Conservation (phyloP, 129 eudicot genomes). For the Flaveria ramosissima region DNA sequence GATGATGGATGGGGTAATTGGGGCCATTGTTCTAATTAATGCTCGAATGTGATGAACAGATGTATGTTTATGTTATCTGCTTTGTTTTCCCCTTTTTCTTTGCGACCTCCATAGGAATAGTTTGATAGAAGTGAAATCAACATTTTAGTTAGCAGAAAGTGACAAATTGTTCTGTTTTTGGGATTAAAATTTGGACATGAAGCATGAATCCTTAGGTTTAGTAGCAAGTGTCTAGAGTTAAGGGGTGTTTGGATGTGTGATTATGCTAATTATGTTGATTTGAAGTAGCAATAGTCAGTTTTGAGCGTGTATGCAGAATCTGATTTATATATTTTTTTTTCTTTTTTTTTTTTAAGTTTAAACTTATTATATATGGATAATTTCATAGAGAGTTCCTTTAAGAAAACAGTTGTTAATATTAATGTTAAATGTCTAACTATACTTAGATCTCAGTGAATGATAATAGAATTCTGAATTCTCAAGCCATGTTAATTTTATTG, state of each 20-base stretch:
- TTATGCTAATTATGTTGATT: background rate
- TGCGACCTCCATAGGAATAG: background rate
- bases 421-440: background rate
- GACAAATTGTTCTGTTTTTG: too few relatives aligned
- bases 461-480: background rate
- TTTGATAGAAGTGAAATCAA: background rate
- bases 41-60: slow-evolving; percentile 1
- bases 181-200: background rate
- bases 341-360: background rate
- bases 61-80: background rate
- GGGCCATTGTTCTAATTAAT: slow-evolving; percentile 4
- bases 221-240: slow-evolving; percentile 1
- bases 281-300: background rate
- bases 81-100: background rate
- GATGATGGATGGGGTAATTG: too few relatives aligned
- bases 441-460: background rate
- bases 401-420: background rate
- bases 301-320: background rate
- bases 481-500: background rate
- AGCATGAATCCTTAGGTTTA: slow-evolving; percentile 22
- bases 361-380: background rate
- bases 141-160: too few relatives aligned
- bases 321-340: background rate
- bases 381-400: background rate
- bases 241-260: background rate